Conservation (phyloP, 768 basidiomycete species). For the Boletales sp. region DNA sequence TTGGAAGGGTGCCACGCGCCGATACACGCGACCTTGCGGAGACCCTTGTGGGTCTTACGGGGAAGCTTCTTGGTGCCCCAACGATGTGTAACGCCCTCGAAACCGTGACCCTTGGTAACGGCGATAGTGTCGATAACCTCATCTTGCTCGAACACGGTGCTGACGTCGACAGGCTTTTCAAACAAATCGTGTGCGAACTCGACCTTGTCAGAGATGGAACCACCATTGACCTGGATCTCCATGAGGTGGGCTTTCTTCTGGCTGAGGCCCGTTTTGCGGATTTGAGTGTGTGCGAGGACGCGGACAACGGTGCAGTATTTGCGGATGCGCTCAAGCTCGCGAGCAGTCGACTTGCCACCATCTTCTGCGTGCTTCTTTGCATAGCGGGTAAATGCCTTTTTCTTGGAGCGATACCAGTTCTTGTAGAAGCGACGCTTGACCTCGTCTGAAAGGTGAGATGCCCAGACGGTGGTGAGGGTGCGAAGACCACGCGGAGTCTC, state of each 20-base stretch:
- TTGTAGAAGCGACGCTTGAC: conserved; percentile 99
- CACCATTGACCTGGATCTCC: conserved; percentile 99
- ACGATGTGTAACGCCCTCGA: conserved; percentile 98
- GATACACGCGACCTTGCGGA: conserved; percentile 98
- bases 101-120: conserved; percentile 99
- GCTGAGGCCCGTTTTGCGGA: conserved; percentile 93
- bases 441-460: conserved; percentile 96
- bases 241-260: conserved; percentile 99
- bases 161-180: conserved; percentile 91
- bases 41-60: conserved; percentile 99
- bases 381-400: conserved; percentile 99
- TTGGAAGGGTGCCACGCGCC: conserved; percentile 98
- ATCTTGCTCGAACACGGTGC: conserved; percentile 90
- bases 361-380: conserved; percentile 99
- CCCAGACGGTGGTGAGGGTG: conserved; percentile 98
- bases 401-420: conserved; percentile 99
- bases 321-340: conserved; percentile 98
- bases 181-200: conserved; percentile 91
- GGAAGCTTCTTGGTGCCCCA: conserved; percentile 99
- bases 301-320: conserved; percentile 99
- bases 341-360: conserved; percentile 83
- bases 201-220: conserved; percentile 94
- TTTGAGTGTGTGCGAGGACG: conserved; percentile 98
- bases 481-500: conserved; percentile 99
- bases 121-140: conserved; percentile 96